These are phyloP conservation scores for Haplosporangium sp. DNA, from an alignment of 371 early-diverging fungal species.

Conservation along the genomic window DNA sequence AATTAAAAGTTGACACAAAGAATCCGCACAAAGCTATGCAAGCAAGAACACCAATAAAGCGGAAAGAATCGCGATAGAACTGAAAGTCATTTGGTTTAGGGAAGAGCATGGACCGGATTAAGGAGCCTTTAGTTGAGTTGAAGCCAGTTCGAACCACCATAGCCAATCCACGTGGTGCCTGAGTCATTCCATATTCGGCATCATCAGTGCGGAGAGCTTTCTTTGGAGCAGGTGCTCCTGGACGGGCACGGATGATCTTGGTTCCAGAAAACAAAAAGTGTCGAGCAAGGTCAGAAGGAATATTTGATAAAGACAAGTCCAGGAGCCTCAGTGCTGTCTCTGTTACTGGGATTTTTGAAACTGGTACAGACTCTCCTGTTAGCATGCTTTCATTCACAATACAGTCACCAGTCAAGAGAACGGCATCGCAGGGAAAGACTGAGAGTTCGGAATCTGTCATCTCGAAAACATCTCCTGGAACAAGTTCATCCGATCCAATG, in stretches of 20 bases:
- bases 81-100: constrained; percentile 95
- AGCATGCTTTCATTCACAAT: constrained; percentile 99
- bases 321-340: constrained; percentile 76
- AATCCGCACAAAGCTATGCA: constrained; percentile 87
- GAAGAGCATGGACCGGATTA: constrained; percentile 95
- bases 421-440: constrained; percentile 94
- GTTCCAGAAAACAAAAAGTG: constrained; percentile 95
- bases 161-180: constrained; percentile 70
- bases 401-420: constrained; percentile 96
- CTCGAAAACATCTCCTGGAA: constrained; percentile 96
- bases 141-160: constrained; percentile 96
- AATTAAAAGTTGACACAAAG: constrained; percentile 85
- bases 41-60: constrained; percentile 92
- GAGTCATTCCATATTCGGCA: constrained; percentile 23
- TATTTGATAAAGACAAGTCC: constrained; percentile 77
- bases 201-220: constrained; percentile 28
- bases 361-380: constrained; percentile 92
- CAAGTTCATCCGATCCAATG: constrained; percentile 85
- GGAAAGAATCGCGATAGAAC: constrained; percentile 96
- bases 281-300: constrained; percentile 78
- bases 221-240: constrained; percentile 30
- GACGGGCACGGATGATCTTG: constrained; percentile 87
- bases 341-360: constrained; percentile 83
- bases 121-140: constrained; percentile 95
- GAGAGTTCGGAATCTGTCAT: constrained; percentile 70